phyloP scores from a whole-genome alignment of 306 rosid genomes.

The Sicyos baderoa region DNA sequence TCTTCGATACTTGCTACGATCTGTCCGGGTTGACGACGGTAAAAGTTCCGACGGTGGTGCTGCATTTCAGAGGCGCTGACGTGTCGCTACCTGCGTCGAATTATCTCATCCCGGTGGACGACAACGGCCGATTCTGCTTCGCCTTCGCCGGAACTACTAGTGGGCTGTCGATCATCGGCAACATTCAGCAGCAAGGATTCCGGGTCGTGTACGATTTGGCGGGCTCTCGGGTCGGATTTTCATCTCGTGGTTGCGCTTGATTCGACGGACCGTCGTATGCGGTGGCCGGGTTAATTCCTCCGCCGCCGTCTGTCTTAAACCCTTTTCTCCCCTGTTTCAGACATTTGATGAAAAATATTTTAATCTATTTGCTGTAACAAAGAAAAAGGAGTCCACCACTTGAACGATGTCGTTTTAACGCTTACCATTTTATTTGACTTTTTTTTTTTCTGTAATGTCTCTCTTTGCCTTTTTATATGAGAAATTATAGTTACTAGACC shows the following conservation, averaged over 20 bases:
- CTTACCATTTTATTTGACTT: not conserved
- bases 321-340: not conserved
- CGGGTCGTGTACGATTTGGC: conserved; percentile 71
- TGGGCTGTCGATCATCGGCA: conserved; percentile 81
- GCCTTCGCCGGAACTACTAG: conserved; percentile 84
- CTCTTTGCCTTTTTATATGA: too few species aligned
- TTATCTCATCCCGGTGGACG: conserved; percentile 81
- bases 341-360: not conserved
- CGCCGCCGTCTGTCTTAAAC: not conserved
- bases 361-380: not conserved
- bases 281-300: not conserved
- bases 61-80: conserved; percentile 72
- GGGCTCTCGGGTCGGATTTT: conserved; percentile 74
- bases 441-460: not conserved
- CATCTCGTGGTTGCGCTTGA: conserved; percentile 70
- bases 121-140: conserved; percentile 72
- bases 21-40: conserved; percentile 61
- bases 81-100: conserved; percentile 73
- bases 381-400: not conserved
- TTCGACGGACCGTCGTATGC: not conserved
- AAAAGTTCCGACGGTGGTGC: conserved; percentile 78
- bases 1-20: conserved; percentile 85
- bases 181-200: conserved; percentile 94
- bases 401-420: conserved; percentile 7
- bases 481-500: too few species aligned